These are phyloP conservation scores for Byssochlamys sp. DNA, from an alignment of 2,329 filamentous ascomycete genomes.

Conservation along the genomic window DNA sequence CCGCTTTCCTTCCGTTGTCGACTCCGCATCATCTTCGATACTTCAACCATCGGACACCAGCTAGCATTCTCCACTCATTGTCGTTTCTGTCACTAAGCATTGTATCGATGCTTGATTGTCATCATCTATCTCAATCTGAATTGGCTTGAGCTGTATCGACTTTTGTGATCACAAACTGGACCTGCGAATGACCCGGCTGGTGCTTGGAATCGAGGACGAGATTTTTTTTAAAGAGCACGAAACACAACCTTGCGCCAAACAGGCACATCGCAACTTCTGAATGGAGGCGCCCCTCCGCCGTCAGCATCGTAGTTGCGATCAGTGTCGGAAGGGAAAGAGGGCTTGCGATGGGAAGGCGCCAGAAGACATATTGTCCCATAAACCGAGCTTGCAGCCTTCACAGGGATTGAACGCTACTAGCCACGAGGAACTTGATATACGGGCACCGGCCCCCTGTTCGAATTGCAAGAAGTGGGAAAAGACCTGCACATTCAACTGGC, in stretches of 20 bases:
- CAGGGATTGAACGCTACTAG: background rate
- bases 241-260: background rate
- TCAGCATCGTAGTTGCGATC: constrained; percentile 39
- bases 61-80: background rate
- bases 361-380: background rate
- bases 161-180: background rate
- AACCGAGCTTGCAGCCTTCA: background rate
- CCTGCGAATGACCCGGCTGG: background rate
- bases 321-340: constrained; percentile 38
- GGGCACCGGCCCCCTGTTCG: background rate
- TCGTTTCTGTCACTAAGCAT: background rate
- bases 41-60: background rate
- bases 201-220: background rate
- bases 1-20: background rate
- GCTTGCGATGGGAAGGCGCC: constrained; percentile 34
- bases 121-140: background rate
- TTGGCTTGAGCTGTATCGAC: background rate
- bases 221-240: background rate
- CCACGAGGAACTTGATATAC: background rate
- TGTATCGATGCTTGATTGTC: background rate
- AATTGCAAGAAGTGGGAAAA: background rate
- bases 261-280: background rate
- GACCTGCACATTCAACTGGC: background rate
- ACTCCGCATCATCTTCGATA: background rate
- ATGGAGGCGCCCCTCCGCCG: constrained; percentile 15